Conservation (phyloP, 192 early-diverging fungal genomes). For the Backusella morwellensis region DNA sequence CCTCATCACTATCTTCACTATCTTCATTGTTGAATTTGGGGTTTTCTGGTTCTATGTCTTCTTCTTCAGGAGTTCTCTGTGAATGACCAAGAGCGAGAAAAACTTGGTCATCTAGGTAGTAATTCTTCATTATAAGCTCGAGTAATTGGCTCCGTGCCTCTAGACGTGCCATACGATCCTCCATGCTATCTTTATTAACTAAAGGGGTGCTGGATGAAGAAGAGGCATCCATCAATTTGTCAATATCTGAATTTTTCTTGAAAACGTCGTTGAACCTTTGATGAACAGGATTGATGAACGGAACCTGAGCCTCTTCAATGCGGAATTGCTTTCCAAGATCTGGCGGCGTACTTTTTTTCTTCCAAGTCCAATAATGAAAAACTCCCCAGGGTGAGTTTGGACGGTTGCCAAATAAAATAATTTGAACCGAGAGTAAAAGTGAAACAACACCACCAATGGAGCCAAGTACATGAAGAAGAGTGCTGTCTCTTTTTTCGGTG, state of each 20-base stretch:
- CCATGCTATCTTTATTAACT: background rate
- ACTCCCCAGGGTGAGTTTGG: background rate
- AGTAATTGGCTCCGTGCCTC: too few relatives aligned
- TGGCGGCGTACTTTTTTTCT: too few relatives aligned
- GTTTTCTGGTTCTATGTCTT: too few relatives aligned
- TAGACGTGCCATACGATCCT: background rate
- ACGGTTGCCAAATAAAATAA: background rate
- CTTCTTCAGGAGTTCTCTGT: too few relatives aligned
- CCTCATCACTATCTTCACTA: too few relatives aligned
- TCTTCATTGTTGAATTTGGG: too few relatives aligned
- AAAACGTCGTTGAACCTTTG: background rate
- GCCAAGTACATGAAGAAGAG: conserved; percentile 1
- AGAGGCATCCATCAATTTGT: background rate
- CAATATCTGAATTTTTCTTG: background rate
- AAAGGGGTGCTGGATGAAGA: background rate
- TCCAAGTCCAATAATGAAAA: background rate
- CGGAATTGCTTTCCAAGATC: background rate
- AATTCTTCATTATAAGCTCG: too few relatives aligned
- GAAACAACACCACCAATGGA: conserved; percentile 8
- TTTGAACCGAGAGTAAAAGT: conserved; percentile 11
- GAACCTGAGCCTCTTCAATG: background rate
- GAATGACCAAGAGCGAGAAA: background rate
- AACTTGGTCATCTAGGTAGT: too few relatives aligned
- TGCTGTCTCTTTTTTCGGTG: conserved; percentile 3
- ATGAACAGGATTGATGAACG: background rate